Base-by-base conservation (phyloP, 1,284 basidiomycete species). In the Pyrrhoderma lamaoense region DNA sequence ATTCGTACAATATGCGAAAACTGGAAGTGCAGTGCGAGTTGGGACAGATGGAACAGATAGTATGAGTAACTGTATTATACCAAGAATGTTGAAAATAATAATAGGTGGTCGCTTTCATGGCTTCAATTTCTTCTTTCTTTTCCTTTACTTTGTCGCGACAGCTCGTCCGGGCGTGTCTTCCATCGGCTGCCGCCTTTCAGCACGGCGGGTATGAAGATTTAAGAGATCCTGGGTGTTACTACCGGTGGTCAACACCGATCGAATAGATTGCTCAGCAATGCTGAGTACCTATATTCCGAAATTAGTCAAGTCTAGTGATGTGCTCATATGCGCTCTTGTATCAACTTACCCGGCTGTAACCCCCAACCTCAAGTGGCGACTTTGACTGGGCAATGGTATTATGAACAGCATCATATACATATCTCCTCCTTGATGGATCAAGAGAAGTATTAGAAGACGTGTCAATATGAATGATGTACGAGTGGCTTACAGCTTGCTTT, bases 321-420 rank as follows among this genome's bases (percentile, higher is more conserved):
- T 31, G 11, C 5, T 31, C 8, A 31, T 19, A 37, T 35, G 11
- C n/a, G 11, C 8, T 14, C 11, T 35, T 22, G 16, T 8, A 16
- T 11, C 23, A 9, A 75, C 81, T 63, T 61, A 88, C 85, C 61
- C 85, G 73, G 61, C 81, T 79, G 61, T 89, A 89, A 35, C 85
- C 85, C 25, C 85, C 85, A 2, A 74, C 70, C 57, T 80, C 73
- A 8, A 89, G 68, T 19, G 79, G 68, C 23, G 75, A 75, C 40
- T 83, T 79, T 56, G 82, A 80, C 53, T 74, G 73, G 7, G 86
- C 72, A 60, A 89, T 86, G 3, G 77, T 77, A 62, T 89, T 89
- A 64, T 89, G 87, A 53, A 89, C 85, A 8, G 80, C 77, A 57
- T 89, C 86, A 60, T 84, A 80, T 0, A 82, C 76, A 61, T 89